Percentiles rank a stretch among this genome's conserved stretches.
Conservation (phyloP, 768 basidiomycete species). For the Lactarius indigo region DNA sequence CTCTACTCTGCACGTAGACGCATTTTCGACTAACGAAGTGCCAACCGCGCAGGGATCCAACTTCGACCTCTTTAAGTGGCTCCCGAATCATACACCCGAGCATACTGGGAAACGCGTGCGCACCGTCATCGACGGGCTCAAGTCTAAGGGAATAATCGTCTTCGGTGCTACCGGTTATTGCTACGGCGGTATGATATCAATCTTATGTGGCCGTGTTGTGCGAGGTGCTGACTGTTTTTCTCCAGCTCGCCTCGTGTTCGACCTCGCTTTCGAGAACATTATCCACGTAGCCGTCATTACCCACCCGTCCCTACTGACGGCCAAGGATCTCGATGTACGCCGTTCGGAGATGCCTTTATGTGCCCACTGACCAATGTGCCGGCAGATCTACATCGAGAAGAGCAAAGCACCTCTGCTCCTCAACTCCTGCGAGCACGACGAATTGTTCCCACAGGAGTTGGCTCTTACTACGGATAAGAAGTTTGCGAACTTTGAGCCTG, state of each 20-base stretch:
- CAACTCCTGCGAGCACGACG: conserved; percentile 39
- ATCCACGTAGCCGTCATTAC: conserved; percentile 40
- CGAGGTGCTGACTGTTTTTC: neutral
- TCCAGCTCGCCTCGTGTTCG: conserved; percentile 19
- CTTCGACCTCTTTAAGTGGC: conserved; percentile 15
- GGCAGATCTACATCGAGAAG: conserved; percentile 33
- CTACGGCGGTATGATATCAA: conserved; percentile 22
- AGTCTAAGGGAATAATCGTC: conserved; percentile 31
- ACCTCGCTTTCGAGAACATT: conserved; percentile 42
- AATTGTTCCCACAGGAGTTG: conserved; percentile 33
- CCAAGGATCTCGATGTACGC: conserved; percentile 38
- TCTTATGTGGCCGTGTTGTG: neutral
- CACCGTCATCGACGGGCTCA: conserved; percentile 30
- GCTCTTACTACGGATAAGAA: conserved; percentile 38
- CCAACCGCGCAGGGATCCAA: neutral
- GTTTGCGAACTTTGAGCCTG: conserved; percentile 37
- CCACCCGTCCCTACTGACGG: conserved; percentile 46
- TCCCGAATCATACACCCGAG: conserved; percentile 23
- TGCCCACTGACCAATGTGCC: neutral
- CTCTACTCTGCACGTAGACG: neutral
- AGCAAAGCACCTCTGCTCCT: conserved; percentile 42
- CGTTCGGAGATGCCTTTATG: neutral
- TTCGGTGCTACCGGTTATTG: conserved; percentile 34
- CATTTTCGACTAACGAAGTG: neutral
- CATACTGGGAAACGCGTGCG: conserved; percentile 26